Evolutionary conservation across 768 basidiomycete species (phyloP).

Genomic region (Coprinopsis marcescibilis): DNA sequence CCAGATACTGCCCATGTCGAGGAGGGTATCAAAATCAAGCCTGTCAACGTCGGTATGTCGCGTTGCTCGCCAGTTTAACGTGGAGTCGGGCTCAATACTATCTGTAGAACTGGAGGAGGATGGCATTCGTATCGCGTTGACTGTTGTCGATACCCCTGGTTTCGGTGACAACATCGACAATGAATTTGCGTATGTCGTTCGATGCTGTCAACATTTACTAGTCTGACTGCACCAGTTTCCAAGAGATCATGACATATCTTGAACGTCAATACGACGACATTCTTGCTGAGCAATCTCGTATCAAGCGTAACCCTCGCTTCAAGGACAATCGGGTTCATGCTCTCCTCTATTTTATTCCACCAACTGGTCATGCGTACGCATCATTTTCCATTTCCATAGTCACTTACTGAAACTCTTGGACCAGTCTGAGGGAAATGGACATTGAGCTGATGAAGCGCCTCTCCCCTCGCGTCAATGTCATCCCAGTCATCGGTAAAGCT

Average conservation of each 20-base stretch:
- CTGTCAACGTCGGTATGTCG: conserved; percentile 68
- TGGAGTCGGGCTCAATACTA: conserved; percentile 1
- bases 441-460: conserved; percentile 89
- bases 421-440: conserved; percentile 81
- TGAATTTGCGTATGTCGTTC: conserved; percentile 62
- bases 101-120: conserved; percentile 82
- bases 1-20: conserved; percentile 76
- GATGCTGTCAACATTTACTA: conserved; percentile 8
- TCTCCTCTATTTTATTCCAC: conserved; percentile 85
- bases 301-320: conserved; percentile 91
- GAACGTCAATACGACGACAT: conserved; percentile 94
- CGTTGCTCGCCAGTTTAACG: not conserved
- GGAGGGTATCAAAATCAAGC: conserved; percentile 73
- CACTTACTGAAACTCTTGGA: conserved; percentile 11
- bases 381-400: conserved; percentile 1
- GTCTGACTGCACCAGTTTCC: conserved; percentile 48
- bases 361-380: conserved; percentile 78
- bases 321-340: conserved; percentile 86
- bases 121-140: conserved; percentile 82
- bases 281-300: conserved; percentile 79
- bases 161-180: conserved; percentile 92
- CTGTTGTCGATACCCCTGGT: conserved; percentile 88
- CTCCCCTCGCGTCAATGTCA: conserved; percentile 89
- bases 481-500: conserved; percentile 84
- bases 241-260: conserved; percentile 80